Evolutionary conservation across 768 basidiomycete genomes (phyloP).

Genomic region (Tricholoma furcatifolium): DNA sequence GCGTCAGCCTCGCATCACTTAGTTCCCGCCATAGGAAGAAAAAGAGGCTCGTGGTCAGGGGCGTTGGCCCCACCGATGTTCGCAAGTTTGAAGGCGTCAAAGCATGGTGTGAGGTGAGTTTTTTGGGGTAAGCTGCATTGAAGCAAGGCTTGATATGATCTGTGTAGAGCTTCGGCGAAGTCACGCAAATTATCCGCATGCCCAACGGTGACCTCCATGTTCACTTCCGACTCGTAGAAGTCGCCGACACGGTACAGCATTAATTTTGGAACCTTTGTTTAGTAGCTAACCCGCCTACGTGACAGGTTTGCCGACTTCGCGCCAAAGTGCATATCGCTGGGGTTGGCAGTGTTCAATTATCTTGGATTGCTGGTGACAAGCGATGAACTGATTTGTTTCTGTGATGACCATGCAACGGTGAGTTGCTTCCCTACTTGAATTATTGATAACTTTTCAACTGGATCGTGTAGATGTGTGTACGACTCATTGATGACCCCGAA

Average conservation of each 20-base stretch:
- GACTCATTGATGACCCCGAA: conserved; percentile 9
- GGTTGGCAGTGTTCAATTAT: conserved; percentile 76
- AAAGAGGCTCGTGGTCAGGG: conserved; percentile 70
- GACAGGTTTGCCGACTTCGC: conserved; percentile 74
- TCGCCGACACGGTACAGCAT: conserved; percentile 71
- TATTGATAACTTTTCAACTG: background rate
- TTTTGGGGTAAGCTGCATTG: background rate
- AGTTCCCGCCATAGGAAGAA: conserved; percentile 45
- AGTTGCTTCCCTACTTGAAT: background rate
- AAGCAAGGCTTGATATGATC: background rate
- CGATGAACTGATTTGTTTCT: conserved; percentile 21
- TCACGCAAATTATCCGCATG: conserved; percentile 69
- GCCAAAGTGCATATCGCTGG: conserved; percentile 73
- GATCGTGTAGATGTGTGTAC: conserved; percentile 9
- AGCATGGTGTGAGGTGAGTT: conserved; percentile 72
- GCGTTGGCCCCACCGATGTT: conserved; percentile 58
- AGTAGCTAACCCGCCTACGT: conserved; percentile 3
- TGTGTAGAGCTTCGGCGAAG: conserved; percentile 68
- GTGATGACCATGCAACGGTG: conserved; percentile 7
- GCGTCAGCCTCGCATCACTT: conserved; percentile 37
- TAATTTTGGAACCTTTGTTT: background rate
- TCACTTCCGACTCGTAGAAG: conserved; percentile 70
- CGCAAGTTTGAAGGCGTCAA: conserved; percentile 66
- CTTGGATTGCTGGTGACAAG: conserved; percentile 65
- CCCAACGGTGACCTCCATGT: conserved; percentile 80